These are phyloP conservation scores for Candida rishiriensis DNA, from an alignment of 805 yeast genomes.

Conservation along the genomic window DNA sequence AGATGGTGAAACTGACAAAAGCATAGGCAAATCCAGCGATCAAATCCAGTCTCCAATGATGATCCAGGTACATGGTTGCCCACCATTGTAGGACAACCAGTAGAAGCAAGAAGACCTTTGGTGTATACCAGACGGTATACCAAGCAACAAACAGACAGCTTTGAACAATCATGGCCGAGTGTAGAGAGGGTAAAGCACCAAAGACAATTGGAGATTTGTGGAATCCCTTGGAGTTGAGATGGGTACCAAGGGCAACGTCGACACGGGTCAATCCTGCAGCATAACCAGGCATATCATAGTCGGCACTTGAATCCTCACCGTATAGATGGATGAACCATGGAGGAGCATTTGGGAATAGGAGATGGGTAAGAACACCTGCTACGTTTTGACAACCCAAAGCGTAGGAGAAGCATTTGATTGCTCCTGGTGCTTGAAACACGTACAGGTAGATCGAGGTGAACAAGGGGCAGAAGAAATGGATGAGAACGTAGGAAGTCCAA, in stretches of 20 bases:
- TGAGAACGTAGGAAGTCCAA: constrained; percentile 58
- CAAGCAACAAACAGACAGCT: constrained; percentile 40
- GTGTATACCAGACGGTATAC: constrained; percentile 33
- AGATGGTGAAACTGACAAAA: constrained; percentile 36
- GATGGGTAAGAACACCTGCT: constrained; percentile 55
- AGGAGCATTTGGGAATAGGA: constrained; percentile 65
- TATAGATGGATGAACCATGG: constrained; percentile 68
- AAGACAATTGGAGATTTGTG: constrained; percentile 66
- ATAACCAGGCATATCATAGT: constrained; percentile 61
- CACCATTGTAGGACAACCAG: constrained; percentile 64
- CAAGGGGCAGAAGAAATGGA: constrained; percentile 59
- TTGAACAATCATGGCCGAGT: constrained; percentile 60
- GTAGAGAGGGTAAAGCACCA: constrained; percentile 73
- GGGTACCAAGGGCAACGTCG: constrained; percentile 60
- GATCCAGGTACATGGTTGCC: constrained; percentile 71
- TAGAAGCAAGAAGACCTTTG: constrained; percentile 33
- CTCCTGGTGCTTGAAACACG: constrained; percentile 65
- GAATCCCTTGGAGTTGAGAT: constrained; percentile 56
- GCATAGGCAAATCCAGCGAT: constrained; percentile 54
- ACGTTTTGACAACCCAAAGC: constrained; percentile 59
- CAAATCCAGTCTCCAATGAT: constrained; percentile 65
- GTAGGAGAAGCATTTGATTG: constrained; percentile 47
- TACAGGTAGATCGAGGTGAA: constrained; percentile 59
- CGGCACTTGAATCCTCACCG: constrained; percentile 52
- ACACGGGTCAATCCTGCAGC: constrained; percentile 68